Conservation (phyloP, 2,329 filamentous ascomycete genomes). For the Hypomyces perniciosus region DNA sequence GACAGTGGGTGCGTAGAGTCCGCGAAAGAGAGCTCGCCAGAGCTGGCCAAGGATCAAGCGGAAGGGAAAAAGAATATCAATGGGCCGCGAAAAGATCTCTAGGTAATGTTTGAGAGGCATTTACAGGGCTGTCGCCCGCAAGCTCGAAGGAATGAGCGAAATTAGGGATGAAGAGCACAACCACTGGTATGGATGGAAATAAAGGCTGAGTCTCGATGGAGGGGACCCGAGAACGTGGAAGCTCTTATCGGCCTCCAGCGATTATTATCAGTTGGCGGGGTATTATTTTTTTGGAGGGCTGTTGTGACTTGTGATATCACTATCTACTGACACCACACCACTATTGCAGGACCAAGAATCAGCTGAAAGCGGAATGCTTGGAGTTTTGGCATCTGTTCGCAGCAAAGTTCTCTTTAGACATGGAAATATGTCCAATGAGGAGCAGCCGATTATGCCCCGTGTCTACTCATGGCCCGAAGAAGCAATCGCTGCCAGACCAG, state of each 20-base stretch:
- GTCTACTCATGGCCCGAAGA: background rate
- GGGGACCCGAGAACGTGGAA: slow-evolving; percentile 11
- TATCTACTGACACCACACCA: background rate
- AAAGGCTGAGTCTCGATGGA: background rate
- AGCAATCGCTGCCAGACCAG: no score
- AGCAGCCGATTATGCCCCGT: background rate
- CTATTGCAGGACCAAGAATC: background rate
- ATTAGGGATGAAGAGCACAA: slow-evolving; percentile 2
- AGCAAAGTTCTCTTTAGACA: no score
- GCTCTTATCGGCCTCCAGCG: slow-evolving; percentile 12
- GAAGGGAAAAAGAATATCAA: slow-evolving; percentile 25
- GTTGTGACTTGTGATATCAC: background rate
- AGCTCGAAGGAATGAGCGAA: slow-evolving; percentile 4
- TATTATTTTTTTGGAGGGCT: slow-evolving; percentile 1
- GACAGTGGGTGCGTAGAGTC: slow-evolving; percentile 1
- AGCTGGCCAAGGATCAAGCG: slow-evolving; percentile 23
- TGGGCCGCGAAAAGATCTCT: slow-evolving; percentile 24
- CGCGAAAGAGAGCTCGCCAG: slow-evolving; percentile 20
- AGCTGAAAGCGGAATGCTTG: background rate
- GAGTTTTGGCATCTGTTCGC: background rate
- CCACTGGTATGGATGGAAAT: slow-evolving; percentile 3
- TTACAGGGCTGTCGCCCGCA: slow-evolving; percentile 15
- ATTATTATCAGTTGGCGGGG: slow-evolving; percentile 13
- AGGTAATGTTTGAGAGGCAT: slow-evolving; percentile 22
- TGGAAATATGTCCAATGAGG: background rate